Evolutionary conservation across 768 basidiomycete genomes (phyloP), one percentile per base, ranked within the genome.

Genomic region (Tricholoma hemisulphureum): DNA sequence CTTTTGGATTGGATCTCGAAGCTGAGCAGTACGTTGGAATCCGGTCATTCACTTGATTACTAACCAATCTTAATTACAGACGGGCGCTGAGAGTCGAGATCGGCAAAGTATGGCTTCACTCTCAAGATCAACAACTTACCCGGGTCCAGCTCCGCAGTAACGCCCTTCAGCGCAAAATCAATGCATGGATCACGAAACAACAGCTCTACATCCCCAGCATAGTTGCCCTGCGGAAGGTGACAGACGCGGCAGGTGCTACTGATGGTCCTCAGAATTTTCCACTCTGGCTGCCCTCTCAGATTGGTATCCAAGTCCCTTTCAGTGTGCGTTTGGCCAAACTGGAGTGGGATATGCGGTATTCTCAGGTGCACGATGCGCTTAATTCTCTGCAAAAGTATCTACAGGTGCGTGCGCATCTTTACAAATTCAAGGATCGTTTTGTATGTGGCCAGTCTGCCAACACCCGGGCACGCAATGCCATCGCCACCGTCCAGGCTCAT

Each of bases 351-450:
- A 48, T 61, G 4, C 51, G 55, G 6, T 13, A 31, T 7, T 50
- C 53, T 9, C 60, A 63, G 31, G 63, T 58, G 3, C 57, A 59
- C 18, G 57, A 63, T 24, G 59, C 57, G 16, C 50, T 63, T 1
- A 55, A 63, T 16, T 29, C 37, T 4, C 35, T 63, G 21, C 32
- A 59, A 13, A 45, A 29, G 14, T 37, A 53, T 21, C 55, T 63
- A 2, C 62, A 55, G 24, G 16, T 58, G 13, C 43, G 50, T 2
- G 54, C 52, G 0, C 49, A 60, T 37, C 60, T 63, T n/a, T 54
- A 16, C 24, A 53, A 49, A 14, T 58, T 56, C 53, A 63, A 61
- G 46, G 43, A 61, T 24, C 37, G 31, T 4, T 57, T 49, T 48
- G 35, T 43, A 9, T 29, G 46, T 3, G 62, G 62, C 18, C 59